Evolutionary conservation across 257 asterid species (phyloP), one percentile per base, ranked within the genome.

Genomic region (Salvia hispanica): DNA sequence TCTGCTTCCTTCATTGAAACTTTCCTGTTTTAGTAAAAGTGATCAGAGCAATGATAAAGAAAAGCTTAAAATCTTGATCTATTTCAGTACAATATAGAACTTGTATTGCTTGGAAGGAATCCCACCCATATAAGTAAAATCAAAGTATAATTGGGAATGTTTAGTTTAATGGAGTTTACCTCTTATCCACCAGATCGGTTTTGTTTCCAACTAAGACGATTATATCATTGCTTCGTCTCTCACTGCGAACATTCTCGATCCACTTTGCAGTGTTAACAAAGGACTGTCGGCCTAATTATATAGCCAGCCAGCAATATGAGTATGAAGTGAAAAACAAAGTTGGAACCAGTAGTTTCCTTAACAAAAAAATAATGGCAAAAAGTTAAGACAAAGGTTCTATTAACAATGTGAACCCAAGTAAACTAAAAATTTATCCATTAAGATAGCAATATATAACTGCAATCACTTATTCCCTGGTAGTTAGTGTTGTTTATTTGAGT

Each of bases 171-270:
- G 31, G 28, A 0, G 7, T 50, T 39, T 77, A 90, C 97, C 97
- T 90, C 82, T 90, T 90, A 61, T 90, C 97, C 72, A 90, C 95
- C 64, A 90, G 86, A 78, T 90, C 97, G 74, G 95, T 90, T 80
- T 90, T 90, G 83, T 90, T 90, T 59, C 97, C 97, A 66, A 90
- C 97, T 59, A 90, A 81, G 64, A 88, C 97, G 74, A 90, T 85
- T 58, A 90, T 90, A 60, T 88, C 97, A 61, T 90, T 95, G 66
- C 95, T 90, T 70, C 97, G 95, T 81, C 97, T 79, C 85, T 90
- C 97, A 61, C 95, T 81, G 67, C 97, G 95, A 69, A 90, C 97
- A 79, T 90, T 95, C 80, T 90, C 95, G 52, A 88, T 86, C 97
- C 95, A 90, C 80, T 88, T 90, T 72, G 94, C 82, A 65, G 97